Conservation (phyloP, 306 rosid species). For the Canavalia gladiata region DNA sequence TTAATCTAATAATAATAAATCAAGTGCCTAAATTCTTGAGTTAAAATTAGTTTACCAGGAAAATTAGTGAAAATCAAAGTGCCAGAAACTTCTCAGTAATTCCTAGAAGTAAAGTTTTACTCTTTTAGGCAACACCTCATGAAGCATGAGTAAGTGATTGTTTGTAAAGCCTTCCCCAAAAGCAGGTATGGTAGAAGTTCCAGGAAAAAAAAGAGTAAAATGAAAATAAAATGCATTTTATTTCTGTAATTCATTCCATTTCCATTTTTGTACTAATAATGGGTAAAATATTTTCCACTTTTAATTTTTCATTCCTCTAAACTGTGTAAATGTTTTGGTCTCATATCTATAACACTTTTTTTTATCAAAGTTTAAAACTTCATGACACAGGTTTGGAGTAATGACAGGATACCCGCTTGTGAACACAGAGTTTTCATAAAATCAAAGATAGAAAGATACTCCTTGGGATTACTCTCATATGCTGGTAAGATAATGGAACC, state of each 20-base stretch:
- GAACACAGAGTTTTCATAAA: conserved; percentile 39
- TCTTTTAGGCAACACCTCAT: too few relatives aligned
- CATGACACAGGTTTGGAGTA: conserved; percentile 45
- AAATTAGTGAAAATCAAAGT: too few relatives aligned
- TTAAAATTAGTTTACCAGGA: neutral
- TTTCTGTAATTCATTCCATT: neutral
- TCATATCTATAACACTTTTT: too few relatives aligned
- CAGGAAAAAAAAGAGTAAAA: neutral
- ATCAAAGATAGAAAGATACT: conserved; percentile 38
- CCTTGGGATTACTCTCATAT: conserved; percentile 45
- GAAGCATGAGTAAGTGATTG: too few relatives aligned
- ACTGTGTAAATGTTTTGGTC: too few relatives aligned
- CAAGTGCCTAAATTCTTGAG: neutral
- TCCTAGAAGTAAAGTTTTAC: too few relatives aligned
- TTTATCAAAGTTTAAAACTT: neutral
- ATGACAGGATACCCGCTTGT: conserved; percentile 44
- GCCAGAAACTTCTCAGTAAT: too few relatives aligned
- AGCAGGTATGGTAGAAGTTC: neutral
- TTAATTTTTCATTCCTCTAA: too few relatives aligned
- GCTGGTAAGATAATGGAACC: conserved; percentile 35
- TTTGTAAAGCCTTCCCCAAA: too few relatives aligned
- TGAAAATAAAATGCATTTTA: too few relatives aligned
- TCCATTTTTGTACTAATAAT: neutral
- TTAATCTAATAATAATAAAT: too few relatives aligned
- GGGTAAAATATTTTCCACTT: too few relatives aligned